A percentile compares a stretch with the other conserved stretches of the same genome.
Evolutionary conservation across 805 yeast species (phyloP).

Genomic region (Monosporozyma aerobia): DNA sequence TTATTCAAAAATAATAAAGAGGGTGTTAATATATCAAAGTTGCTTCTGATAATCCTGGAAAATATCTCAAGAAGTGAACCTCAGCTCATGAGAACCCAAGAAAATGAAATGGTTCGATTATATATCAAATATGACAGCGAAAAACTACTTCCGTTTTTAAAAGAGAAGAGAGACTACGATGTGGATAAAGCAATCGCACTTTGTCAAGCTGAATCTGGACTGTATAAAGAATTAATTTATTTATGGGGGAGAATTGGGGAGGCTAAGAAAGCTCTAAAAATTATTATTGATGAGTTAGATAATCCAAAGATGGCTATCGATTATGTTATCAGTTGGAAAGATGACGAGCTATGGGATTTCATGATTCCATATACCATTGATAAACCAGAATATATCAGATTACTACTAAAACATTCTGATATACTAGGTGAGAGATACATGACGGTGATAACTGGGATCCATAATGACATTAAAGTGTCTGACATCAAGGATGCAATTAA

Average conservation of each 20-base stretch:
- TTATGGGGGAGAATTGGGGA: conserved; percentile 78
- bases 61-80: conserved; percentile 49
- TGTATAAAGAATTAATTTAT: conserved; percentile 65
- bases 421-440: conserved; percentile 52
- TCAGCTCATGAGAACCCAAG: conserved; percentile 44
- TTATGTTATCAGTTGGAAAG: conserved; percentile 63
- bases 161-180: conserved; percentile 50
- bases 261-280: conserved; percentile 58
- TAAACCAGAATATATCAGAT: conserved; percentile 68
- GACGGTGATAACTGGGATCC: conserved; percentile 58
- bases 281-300: conserved; percentile 67
- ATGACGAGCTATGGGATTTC: conserved; percentile 72
- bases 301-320: conserved; percentile 76
- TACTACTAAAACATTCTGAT: conserved; percentile 61
- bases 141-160: conserved; percentile 52
- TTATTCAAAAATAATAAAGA: conserved; percentile 32
- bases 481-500: conserved; percentile 56
- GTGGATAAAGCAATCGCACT: conserved; percentile 60
- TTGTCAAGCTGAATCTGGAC: conserved; percentile 39
- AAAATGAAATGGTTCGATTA: conserved; percentile 56
- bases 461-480: conserved; percentile 49
- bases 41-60: conserved; percentile 60
- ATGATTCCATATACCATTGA: conserved; percentile 60
- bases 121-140: conserved; percentile 52
- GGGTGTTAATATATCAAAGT: conserved; percentile 30